Evolutionary conservation across 2,329 filamentous ascomycete genomes (phyloP), one percentile per base, ranked within the genome.

Genomic region (Scytalidium sp.): DNA sequence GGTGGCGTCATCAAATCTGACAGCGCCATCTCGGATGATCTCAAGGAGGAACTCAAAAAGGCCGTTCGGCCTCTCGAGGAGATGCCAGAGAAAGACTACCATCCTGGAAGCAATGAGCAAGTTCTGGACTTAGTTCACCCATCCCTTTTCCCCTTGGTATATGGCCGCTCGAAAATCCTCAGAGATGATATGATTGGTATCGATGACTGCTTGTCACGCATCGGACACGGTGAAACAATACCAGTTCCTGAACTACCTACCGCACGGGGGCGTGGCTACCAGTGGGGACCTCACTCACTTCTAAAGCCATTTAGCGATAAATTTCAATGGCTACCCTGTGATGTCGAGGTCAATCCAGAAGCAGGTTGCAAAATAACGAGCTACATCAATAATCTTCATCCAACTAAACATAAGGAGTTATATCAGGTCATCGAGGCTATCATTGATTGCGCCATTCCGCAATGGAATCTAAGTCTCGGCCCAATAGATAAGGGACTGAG

Each of bases 81-180:
- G n/a, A 70, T 77, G 0, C 72, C 76, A 0, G 74, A 78, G 2
- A 75, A 77, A 54, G 82, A 85, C 62, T 87, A 78, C 75, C 80
- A 86, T 60, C 83, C 82, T 0, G 69, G 74, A 2, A 80, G 76
- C 1, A 67, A 80, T 25, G 62, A 68, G 1, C 74, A 72, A 50
- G 80, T 87, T 1, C 73, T 84, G 1, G 77, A 87, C 58, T 66
- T 86, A 2, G 73, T 87, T 3, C 76, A 86, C 53, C 81, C 83
- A 1, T 85, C 80, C 0, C 67, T 85, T 5, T 86, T 75, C 54
- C 81, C 83, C 0, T 62, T 86, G 1, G 60, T 79, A 2, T 81
- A 79, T 55, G 78, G 76, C 0, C 64, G 64, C 9, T 71, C 72
- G 1, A 68, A 68, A 2, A 67, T 70, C 3, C 56, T 80, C 1